Conservation (phyloP, 225 moss, liverwort and hornwort species). For the Asterella californica region DNA sequence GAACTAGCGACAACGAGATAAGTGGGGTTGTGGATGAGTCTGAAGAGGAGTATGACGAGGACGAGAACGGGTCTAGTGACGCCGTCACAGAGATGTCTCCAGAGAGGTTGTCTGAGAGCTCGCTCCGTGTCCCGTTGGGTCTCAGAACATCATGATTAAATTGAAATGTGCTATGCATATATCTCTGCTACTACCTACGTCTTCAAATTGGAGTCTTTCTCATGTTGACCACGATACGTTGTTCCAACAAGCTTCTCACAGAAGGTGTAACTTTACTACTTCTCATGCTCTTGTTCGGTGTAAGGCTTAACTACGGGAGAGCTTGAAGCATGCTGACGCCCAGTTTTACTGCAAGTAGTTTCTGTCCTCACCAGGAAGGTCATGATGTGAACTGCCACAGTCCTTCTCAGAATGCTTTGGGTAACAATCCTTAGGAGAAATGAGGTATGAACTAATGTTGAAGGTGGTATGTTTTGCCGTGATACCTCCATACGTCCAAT, state of each 20-base stretch:
- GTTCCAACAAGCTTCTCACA: background rate
- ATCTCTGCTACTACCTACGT: background rate
- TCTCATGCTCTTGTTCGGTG: background rate
- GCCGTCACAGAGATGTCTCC: slow-evolving; percentile 25
- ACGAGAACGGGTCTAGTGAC: slow-evolving; percentile 28
- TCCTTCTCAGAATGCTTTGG: background rate
- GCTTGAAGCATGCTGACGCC: background rate
- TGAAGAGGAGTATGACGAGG: slow-evolving; percentile 36
- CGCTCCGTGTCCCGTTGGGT: background rate
- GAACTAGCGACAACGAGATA: slow-evolving; percentile 27
- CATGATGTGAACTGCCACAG: background rate
- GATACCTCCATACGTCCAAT: background rate
- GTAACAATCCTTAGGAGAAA: background rate
- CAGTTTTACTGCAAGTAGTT: background rate
- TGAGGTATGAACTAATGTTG: background rate
- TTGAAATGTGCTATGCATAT: background rate
- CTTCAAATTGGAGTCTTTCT: background rate
- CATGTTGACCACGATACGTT: background rate
- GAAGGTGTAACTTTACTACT: background rate
- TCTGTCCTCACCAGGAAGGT: background rate
- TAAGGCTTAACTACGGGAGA: background rate
- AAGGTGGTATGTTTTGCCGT: background rate
- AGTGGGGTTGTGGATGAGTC: slow-evolving; percentile 25
- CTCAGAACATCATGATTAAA: slow-evolving; percentile 24
- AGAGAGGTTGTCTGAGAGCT: slow-evolving; percentile 20